phyloP scores from a whole-genome alignment of 2,329 filamentous ascomycete genomes.

The Cladophialophora yegresii region DNA sequence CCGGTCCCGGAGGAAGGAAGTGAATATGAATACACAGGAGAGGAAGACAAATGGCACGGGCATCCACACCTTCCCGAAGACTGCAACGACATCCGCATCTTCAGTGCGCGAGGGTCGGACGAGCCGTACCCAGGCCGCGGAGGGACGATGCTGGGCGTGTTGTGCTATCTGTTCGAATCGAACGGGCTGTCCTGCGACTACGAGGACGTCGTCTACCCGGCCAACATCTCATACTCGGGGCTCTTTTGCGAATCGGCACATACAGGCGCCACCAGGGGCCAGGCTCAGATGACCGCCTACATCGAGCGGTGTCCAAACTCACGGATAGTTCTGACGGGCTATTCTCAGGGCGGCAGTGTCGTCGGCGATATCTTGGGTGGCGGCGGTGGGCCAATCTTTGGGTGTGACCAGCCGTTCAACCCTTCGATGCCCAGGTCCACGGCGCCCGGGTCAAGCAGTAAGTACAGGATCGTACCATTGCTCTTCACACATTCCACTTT shows the following conservation, averaged over 20 bases:
- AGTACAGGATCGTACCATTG: too few species aligned
- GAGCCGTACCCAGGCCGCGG: conserved; percentile 28
- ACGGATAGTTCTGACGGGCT: conserved; percentile 40
- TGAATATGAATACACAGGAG: conserved; percentile 2
- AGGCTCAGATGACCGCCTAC: conserved; percentile 21
- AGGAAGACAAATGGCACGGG: conserved; percentile 1
- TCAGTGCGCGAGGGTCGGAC: conserved; percentile 21
- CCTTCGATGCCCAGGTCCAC: conserved; percentile 16
- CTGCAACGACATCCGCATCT: conserved; percentile 26
- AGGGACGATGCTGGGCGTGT: conserved; percentile 15
- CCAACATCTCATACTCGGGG: conserved; percentile 24
- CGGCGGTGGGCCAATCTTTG: conserved; percentile 34
- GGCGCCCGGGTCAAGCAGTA: conserved; percentile 17
- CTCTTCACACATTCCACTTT: too few species aligned
- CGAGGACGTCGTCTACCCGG: conserved; percentile 28
- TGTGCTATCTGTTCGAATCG: conserved; percentile 18
- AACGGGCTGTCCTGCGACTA: conserved; percentile 25
- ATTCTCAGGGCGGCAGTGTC: conserved; percentile 41
- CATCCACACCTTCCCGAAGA: conserved; percentile 17
- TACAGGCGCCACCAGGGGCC: conserved; percentile 11
- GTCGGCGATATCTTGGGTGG: conserved; percentile 40
- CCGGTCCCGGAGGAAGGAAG: conserved; percentile 7
- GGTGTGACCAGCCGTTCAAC: conserved; percentile 20
- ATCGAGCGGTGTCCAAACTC: conserved; percentile 36
- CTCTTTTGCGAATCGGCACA: conserved; percentile 23